Percentiles rank a stretch among this genome's conserved stretches.
phyloP scores from a whole-genome alignment of 2,329 filamentous ascomycete species.

The Chlorencoelia australis region DNA sequence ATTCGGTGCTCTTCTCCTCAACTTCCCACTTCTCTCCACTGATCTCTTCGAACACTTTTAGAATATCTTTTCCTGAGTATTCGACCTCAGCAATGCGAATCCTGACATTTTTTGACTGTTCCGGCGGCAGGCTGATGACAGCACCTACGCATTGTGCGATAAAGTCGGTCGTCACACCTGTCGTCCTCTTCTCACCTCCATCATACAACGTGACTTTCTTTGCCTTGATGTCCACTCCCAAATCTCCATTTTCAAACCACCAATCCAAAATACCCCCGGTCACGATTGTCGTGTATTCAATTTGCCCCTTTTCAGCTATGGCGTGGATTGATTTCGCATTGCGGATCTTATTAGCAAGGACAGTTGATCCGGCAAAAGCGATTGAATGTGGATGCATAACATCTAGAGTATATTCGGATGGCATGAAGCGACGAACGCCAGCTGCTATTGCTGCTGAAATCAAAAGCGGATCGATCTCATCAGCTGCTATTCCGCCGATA shows the following conservation, averaged over 20 bases:
- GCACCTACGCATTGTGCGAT: conserved; percentile 1
- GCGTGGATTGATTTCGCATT: conserved; percentile 36
- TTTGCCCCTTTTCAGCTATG: conserved; percentile 29
- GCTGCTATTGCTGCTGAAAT: conserved; percentile 46
- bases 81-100: conserved; percentile 4
- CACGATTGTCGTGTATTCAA: conserved; percentile 42
- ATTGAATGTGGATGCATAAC: conserved; percentile 4
- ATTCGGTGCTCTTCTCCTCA: neutral
- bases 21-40: conserved; percentile 1
- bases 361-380: conserved; percentile 1
- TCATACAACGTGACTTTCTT: conserved; percentile 4
- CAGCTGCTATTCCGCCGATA: neutral
- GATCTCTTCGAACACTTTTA: conserved; percentile 1
- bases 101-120: conserved; percentile 4
- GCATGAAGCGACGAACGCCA: conserved; percentile 47
- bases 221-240: neutral
- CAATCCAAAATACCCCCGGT: conserved; percentile 48
- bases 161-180: conserved; percentile 1
- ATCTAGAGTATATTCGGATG: conserved; percentile 39
- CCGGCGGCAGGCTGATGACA: neutral
- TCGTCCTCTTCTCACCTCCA: conserved; percentile 4
- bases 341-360: conserved; percentile 26
- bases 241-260: conserved; percentile 4
- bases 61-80: conserved; percentile 3
- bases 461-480: neutral